phyloP scores from a whole-genome alignment of 805 yeast species.

The Candida ipomoeae region DNA sequence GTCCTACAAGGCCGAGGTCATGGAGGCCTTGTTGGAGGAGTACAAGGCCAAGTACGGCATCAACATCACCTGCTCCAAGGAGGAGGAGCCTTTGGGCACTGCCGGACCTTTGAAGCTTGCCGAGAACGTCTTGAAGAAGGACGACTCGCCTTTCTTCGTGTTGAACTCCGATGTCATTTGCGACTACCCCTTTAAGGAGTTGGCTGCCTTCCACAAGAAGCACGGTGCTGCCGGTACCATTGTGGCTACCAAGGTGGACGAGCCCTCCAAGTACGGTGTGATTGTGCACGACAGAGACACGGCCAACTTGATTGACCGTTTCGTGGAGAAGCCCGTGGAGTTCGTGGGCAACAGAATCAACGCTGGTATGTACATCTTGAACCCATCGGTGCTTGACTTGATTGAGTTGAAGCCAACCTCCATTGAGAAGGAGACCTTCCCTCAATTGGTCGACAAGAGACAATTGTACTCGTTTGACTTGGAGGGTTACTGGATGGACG shows the following conservation, averaged over 20 bases:
- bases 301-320: conserved; percentile 94
- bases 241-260: conserved; percentile 99
- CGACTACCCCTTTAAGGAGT: conserved; percentile 94
- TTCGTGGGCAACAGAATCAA: conserved; percentile 99
- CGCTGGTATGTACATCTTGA: conserved; percentile 97
- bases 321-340: conserved; percentile 98
- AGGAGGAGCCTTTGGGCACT: conserved; percentile 98
- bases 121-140: conserved; percentile 88
- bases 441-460: conserved; percentile 83
- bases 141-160: conserved; percentile 94
- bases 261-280: conserved; percentile 99
- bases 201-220: conserved; percentile 86
- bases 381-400: conserved; percentile 94
- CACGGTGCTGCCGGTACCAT: conserved; percentile 99
- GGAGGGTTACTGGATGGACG: conserved; percentile 99
- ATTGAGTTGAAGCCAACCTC: conserved; percentile 98
- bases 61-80: conserved; percentile 92
- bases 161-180: conserved; percentile 98
- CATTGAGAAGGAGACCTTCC: conserved; percentile 99
- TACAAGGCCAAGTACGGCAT: conserved; percentile 96
- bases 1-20: conserved; percentile 98
- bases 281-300: conserved; percentile 95
- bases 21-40: conserved; percentile 92
- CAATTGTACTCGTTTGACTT: conserved; percentile 91
- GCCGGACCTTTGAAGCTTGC: conserved; percentile 99